Base-by-base conservation (phyloP, 768 basidiomycete genomes). In the Suillus brevipes region DNA sequence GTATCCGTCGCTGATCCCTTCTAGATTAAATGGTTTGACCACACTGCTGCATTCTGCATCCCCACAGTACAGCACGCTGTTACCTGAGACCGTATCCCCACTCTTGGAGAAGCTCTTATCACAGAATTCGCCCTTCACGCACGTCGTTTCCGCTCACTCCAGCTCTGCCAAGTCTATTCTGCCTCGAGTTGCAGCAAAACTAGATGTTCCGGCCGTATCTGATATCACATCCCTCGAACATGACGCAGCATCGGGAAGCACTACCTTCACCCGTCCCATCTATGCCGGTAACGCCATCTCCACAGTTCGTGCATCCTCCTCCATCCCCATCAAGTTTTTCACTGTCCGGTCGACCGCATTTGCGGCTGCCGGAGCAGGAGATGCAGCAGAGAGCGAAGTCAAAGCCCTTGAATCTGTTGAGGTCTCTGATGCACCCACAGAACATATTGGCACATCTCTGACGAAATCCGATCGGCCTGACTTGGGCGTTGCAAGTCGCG, bases 251-350 rank as follows among this genome's bases (percentile, higher is more conserved):
- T 86, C 87, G 40, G 89, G 90, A 68, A 84, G 82, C 70, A 94
- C 94, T 45, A 93, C 88, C 1, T 99, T 96, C 76, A 89, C 91
- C 6, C 91, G 97, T 31, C 95, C 94, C 34, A 97, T 99, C 71
- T 99, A 99, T 71, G 97, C 97, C 28, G 97, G 97, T 58, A 99
- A 99, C 73, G 97, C 97, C 53, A 94, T 99, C 63, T 86, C 95
- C 31, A 97, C 95, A 50, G 89, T 99, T 69, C 88, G 89, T 65
- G 92, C 91, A 0, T 81, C 88, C 0, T 85, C 87, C n/a, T 84
- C 85, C 60, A 84, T 97, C 71, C 84, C 86, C 37, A 78, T 95
- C 80, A 99, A 99, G 77, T 88, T 99, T 76, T 94, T 99, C 79
- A 97, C 97, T 47, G 93, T 99, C 28, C 88, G 97, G 67, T 87